Evolutionary conservation across 805 yeast species (phyloP), one percentile per base, ranked within the genome.

Genomic region (Blastobotrys mokoenaii): DNA sequence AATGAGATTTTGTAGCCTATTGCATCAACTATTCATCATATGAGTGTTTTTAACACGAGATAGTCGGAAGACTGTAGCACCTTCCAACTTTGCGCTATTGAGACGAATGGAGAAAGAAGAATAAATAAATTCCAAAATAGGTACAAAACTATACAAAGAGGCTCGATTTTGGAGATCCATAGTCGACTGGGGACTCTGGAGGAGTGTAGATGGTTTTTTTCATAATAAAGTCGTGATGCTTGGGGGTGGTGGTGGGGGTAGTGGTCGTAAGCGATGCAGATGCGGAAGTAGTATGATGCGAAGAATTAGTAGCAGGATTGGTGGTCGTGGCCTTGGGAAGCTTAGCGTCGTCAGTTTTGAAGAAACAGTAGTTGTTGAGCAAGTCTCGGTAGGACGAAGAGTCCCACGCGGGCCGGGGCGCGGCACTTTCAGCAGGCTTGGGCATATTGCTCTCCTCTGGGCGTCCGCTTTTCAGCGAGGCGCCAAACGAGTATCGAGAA

Each of bases 341-440:
- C 10, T n/a, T n/a, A 9, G 35, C 27, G 15, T 31, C 34, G 43
- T 29, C 18, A 12, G 31, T 22, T n/a, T 51, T 55, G 51, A 62
- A 64, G 48, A 67, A 67, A 51, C 71, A 67, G 56, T 67, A 67
- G 51, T 61, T 65, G 46, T 65, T 57, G 41, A 67, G 52, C 40
- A 67, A 52, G 41, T 59, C 66, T 52, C 66, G 63, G 52, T 67
- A 67, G n/a, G 61, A 51, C 8, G 58, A 43, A 15, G 70, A 63
- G 47, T 61, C 63, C 56, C 65, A 55, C 6, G 58, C 48, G 35
- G 63, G 63, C 43, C 52, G 46, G 27, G 40, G 41, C 18, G 18
- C 12, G 15, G 38, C 30, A 12, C 22, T 25, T 10, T 32, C 14
- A 4, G 33, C 15, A 8, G 31, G 7, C 27, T 22, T 22, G 27